Evolutionary conservation across 1,139 yeast genomes (phyloP), one percentile per base, ranked within the genome.

Genomic region (Geotrichum reessii): DNA sequence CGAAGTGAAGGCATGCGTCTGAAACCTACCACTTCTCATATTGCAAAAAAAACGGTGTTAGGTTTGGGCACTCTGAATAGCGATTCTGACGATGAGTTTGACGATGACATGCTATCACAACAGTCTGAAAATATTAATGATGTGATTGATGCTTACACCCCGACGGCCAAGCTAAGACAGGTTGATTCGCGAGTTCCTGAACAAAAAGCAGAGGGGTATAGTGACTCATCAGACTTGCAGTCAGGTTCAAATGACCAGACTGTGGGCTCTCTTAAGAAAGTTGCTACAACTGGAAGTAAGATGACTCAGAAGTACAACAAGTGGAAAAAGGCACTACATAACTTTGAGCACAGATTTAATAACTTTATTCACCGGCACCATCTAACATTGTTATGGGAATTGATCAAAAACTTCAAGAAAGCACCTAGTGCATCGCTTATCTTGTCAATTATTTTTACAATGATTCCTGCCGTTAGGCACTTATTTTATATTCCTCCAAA

Each of bases 401-500:
- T 80, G 60, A n/a, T 78, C 1, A 80, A 79, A 66, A 90, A 89
- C 71, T 80, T 91, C 63, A 67, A 78, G 49, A 79, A 95, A 17
- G 95, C 95, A 0, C 84, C 84, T 52, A 85, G 95, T 1, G 65
- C 84, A 50, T 76, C 92, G 1, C 80, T 89, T 50, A 76, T 90
- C 2, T 52, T 82, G 0, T 78, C 93, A 1, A 71, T 92, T 53
- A 75, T 79, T 2, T 76, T 88, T 25, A 83, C 95, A 17, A 87
- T 92, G 87, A 78, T 93, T 14, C 97, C 97, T 0, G 92, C 96
- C 76, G 76, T 90, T 14, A 86, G 87, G 66, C 89, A 95, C 0
- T 76, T 91, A 37, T 92, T 92, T 70, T 66, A 65, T 28, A 53
- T 53, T 9, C 60, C 53, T 12, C 47, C 55, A n/a, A 90, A 87